Evolutionary conservation across 2,329 filamentous ascomycete genomes (phyloP), one percentile per base, ranked within the genome.

Genomic region (Cladophialophora chaetospira): DNA sequence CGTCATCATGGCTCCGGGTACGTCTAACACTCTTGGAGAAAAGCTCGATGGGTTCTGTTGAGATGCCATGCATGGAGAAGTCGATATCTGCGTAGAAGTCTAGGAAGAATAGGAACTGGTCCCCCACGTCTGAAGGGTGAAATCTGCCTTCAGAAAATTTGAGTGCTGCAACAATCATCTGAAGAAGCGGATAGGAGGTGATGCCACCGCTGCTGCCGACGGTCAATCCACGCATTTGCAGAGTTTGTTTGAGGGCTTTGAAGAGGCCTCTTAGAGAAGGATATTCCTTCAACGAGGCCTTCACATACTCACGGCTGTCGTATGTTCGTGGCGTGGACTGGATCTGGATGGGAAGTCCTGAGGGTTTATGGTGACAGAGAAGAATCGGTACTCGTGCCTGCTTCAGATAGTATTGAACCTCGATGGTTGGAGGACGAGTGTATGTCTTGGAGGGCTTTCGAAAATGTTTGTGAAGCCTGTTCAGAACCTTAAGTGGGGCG

Each of bases 121-220:
- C 65, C 15, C 69, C 78, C 49, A 72, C 66, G 38, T 68, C 57
- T 26, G 64, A 53, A 1, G 65, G 65, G 38, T 61, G 59, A 49
- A 66, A 72, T 44, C 66, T 64, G 55, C 65, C 70, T 26, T 73
- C 70, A 28, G 69, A 70, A 59, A 78, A 72, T 60, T 78, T 78
- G 25, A 85, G 68, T 25, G 78, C 77, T 4, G 81, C 79, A 11
- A 81, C 77, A 15, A 85, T 68, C 73, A 85, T 80, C 71, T 84
- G 79, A 64, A 83, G 76, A 8, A 84, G 70, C 10, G 76, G 72
- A 64, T 85, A 83, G 0, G 81, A 77, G 13, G 76, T 77, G 29
- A 85, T 68, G 1, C 81, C 79, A n/a, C 77, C 77, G 2, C 68
- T 65, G 52, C 70, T 75, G 15, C 78, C 73, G 50, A 80, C 76